These are phyloP conservation scores for Gossypium stocksii DNA, from an alignment of 345 rosid species.

Conservation along the genomic window DNA sequence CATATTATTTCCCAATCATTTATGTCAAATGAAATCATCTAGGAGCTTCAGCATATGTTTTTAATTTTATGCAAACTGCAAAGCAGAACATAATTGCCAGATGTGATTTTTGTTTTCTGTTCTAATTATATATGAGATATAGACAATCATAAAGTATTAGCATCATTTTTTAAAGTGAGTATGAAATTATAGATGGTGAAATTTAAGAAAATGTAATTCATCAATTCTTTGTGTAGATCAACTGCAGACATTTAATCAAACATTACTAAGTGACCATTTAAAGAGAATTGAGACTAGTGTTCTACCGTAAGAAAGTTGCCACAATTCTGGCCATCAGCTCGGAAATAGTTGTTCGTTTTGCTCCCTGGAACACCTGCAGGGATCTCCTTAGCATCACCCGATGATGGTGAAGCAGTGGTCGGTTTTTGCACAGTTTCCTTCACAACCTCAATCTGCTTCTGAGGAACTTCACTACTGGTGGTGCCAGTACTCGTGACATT, in stretches of 20 bases:
- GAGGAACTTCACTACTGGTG: conserved; percentile 33
- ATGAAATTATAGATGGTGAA: neutral
- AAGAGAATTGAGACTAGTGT: neutral
- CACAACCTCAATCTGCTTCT: conserved; percentile 25
- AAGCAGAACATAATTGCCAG: no score
- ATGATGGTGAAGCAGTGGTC: conserved; percentile 26
- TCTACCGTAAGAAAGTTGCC: conserved; percentile 75
- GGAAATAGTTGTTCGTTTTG: conserved; percentile 59
- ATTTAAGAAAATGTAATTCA: neutral
- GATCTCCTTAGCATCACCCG: conserved; percentile 35
- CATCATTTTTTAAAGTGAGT: neutral
- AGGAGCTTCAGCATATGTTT: neutral
- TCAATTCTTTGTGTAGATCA: neutral
- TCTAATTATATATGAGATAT: neutral
- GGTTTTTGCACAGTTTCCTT: conserved; percentile 29
- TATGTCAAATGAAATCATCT: neutral
- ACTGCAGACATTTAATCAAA: neutral
- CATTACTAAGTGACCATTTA: neutral
- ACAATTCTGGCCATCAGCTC: conserved; percentile 69
- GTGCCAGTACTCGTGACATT: conserved; percentile 16
- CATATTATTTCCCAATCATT: neutral
- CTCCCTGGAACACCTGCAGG: conserved; percentile 67
- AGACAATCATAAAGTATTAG: neutral
- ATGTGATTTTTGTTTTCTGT: neutral
- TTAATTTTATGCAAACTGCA: no score